Percentiles rank a stretch among this genome's conserved stretches.
Conservation (phyloP, 2,329 filamentous ascomycete genomes). For the Nigrograna mackinnonii region DNA sequence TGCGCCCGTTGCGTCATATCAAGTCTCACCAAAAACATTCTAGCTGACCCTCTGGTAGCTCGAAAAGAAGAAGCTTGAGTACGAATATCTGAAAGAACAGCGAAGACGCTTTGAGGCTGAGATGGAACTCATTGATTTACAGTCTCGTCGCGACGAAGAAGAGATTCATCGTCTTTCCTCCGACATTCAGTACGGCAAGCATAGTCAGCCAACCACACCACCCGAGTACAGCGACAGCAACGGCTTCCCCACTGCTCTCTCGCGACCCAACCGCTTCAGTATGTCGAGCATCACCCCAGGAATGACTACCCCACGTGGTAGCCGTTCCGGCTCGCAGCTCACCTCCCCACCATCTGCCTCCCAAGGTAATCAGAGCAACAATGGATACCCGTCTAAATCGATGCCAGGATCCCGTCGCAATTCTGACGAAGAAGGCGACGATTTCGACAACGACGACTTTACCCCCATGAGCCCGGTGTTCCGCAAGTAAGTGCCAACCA, state of each 20-base stretch:
- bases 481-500: constrained; percentile 36
- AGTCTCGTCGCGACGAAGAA: constrained; percentile 79
- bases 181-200: constrained; percentile 73
- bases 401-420: constrained; percentile 86
- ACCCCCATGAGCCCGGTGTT: constrained; percentile 34
- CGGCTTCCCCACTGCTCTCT: constrained; percentile 78
- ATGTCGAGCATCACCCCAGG: constrained; percentile 83
- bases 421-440: constrained; percentile 85
- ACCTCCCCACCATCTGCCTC: constrained; percentile 71
- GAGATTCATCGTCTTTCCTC: constrained; percentile 86
- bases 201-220: constrained; percentile 94
- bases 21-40: too few relatives aligned
- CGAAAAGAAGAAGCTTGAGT: constrained; percentile 91
- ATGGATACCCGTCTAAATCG: constrained; percentile 78
- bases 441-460: constrained; percentile 74
- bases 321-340: constrained; percentile 77
- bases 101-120: constrained; percentile 88
- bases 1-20: constrained; percentile 6
- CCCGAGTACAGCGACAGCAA: constrained; percentile 85
- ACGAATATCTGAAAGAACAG: constrained; percentile 87
- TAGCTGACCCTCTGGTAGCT: constrained; percentile 61
- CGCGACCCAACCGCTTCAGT: constrained; percentile 85
- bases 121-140: constrained; percentile 85
- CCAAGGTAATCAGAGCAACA: constrained; percentile 50
- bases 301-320: constrained; percentile 66